A percentile compares a stretch with the other conserved stretches of the same genome.
phyloP scores from a whole-genome alignment of 116 monocot genomes.

The Posidonia oceanica region DNA sequence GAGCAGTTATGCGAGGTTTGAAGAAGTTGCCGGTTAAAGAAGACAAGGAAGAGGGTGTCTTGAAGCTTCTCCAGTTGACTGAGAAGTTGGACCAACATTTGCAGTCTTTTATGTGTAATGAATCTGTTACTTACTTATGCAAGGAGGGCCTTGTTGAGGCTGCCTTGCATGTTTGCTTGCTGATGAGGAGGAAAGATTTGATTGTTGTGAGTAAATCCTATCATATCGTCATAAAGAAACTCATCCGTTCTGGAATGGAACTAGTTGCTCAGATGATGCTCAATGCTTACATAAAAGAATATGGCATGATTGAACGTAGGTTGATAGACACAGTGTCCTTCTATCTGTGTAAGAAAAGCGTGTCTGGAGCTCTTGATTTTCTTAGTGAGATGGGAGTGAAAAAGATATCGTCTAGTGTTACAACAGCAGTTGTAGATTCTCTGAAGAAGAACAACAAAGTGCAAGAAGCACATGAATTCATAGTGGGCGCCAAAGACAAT shows the following conservation, averaged over 20 bases:
- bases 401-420: slow-evolving; percentile 20
- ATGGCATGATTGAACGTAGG: slow-evolving; percentile 32
- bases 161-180: slow-evolving; percentile 34
- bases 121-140: slow-evolving; percentile 51
- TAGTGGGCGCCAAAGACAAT: slow-evolving; percentile 35
- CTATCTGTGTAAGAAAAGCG: slow-evolving; percentile 37
- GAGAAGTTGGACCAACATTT: slow-evolving; percentile 24
- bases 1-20: slow-evolving; percentile 41
- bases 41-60: slow-evolving; percentile 24
- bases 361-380: slow-evolving; percentile 23
- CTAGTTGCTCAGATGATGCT: slow-evolving; percentile 23
- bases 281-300: slow-evolving; percentile 45
- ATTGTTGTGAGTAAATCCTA: slow-evolving; percentile 39
- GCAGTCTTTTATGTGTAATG: slow-evolving; percentile 39
- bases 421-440: slow-evolving; percentile 26
- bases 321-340: slow-evolving; percentile 31
- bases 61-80: slow-evolving; percentile 39
- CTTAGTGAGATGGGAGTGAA: slow-evolving; percentile 14
- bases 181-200: slow-evolving; percentile 32
- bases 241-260: slow-evolving; percentile 23
- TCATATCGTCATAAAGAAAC: slow-evolving; percentile 36
- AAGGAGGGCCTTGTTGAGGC: slow-evolving; percentile 22
- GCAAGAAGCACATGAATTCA: slow-evolving; percentile 48
- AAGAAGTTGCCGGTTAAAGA: slow-evolving; percentile 32
- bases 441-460: slow-evolving; percentile 43